Base-by-base conservation (phyloP, 768 basidiomycete genomes). In the Dacryopinax primogenitus region DNA sequence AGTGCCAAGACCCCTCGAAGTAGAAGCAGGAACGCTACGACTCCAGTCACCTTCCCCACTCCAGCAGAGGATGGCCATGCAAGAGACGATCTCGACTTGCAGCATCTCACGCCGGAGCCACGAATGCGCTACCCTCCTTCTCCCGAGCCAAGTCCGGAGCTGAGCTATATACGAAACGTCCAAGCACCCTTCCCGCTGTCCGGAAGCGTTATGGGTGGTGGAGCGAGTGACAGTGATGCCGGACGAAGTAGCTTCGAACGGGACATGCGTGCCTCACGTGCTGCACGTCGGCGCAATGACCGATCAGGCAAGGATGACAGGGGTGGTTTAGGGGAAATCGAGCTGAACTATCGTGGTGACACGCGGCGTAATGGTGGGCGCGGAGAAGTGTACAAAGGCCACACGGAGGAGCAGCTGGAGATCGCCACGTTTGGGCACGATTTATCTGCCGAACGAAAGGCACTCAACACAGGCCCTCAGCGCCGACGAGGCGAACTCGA, bases 361-460 rank as follows among this genome's bases (percentile, higher is more conserved):
- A 58, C 51, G 51, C 26, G 26, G 26, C 51, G 51, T 21, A 58
- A 58, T 18, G 51, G 51, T 6, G 51, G 51, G 51, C 51, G 51
- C 26, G 51, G 51, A 30, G 51, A 58, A 30, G 51, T 58, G 51
- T 58, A 58, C 30, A 58, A 58, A 30, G 51, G 32, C 26, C 51
- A 58, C 30, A 58, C 51, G 51, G 51, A 58, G 51, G 51, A 58
- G 30, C 51, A 58, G 26, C 51, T 58, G 9, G 51, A 58, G 51
- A 58, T 58, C 26, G 51, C 51, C 30, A 58, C 51, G 3, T 58
- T 58, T 30, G 51, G 51, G 26, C 51, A 58, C 21, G 51, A 58
- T 30, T 30, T 58, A 4, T 15, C 13, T 13, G 26, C 26, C 13
- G 51, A 58, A 21, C 51, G 51, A 11, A 58, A 58, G 30, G 51